Conservation (phyloP, 306 rosid genomes). For the Herpetospermum pedunculosum region DNA sequence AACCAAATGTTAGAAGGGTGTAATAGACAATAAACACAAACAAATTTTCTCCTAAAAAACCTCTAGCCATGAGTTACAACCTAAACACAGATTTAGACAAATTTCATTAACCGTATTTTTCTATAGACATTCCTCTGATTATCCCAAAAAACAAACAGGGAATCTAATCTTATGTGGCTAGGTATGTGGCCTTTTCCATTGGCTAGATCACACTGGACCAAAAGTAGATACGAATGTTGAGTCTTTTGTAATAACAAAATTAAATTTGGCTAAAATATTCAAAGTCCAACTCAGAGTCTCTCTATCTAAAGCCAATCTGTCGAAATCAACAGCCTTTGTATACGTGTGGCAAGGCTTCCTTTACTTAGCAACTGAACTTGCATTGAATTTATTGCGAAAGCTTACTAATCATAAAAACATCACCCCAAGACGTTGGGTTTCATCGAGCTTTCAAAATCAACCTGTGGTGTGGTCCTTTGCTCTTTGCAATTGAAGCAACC, state of each 20-base stretch:
- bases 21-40: too few species aligned
- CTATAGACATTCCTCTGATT: too few species aligned
- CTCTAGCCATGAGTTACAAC: too few species aligned
- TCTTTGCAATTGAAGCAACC: neutral
- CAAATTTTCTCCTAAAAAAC: too few species aligned
- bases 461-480: neutral
- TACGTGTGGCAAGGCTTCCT: neutral
- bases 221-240: neutral
- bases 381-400: slow-evolving; percentile 18
- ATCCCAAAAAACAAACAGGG: too few species aligned
- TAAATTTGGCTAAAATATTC: neutral
- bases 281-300: neutral
- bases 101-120: too few species aligned
- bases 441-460: neutral
- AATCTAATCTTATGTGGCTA: neutral
- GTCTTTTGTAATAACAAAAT: neutral
- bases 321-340: neutral
- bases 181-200: neutral
- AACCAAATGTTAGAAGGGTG: too few species aligned
- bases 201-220: neutral
- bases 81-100: too few species aligned
- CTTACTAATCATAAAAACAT: neutral
- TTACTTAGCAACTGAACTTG: neutral
- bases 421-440: neutral
- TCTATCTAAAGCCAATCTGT: neutral